Evolutionary conservation across 2,329 filamentous ascomycete species (phyloP), one percentile per base, ranked within the genome.

Genomic region (Chrysoporthe cubensis): DNA sequence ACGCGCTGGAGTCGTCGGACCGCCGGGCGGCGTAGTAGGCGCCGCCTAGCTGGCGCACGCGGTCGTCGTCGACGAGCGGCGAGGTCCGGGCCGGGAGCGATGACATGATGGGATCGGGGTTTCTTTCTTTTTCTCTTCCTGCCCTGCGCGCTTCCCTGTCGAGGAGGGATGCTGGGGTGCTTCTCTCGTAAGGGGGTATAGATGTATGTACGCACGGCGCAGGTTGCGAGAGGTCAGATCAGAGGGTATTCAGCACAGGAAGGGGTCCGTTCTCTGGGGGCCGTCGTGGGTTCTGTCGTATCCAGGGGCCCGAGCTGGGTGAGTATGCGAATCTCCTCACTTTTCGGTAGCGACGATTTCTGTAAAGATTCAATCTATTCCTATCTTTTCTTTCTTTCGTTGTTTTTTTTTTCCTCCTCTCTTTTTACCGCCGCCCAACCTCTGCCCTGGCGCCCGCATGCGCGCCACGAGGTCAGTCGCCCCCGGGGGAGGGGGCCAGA

Each of bases 1-100:
- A 69, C 11, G 57, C 60, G 65, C 43, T 26, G 8, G 63, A 34
- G 32, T 65, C 63, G 54, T 58, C 40, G 5, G 63, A 58, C 52
- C 9, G 37, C 48, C 61, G 46, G 46, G n/a, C 34, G 37, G 34
- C 58, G 40, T 44, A 42, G 58, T 44, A 61, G 4, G 43, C 43
- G 58, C 58, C 32, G 42, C 58, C 58, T 1, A 61, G 58, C 58
- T 61, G 61, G 32, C 46, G 43, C 44, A 62, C 60, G 43, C 46
- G 60, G 43, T 16, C 3, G n/a, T 54, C 18, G 43, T 9, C 2
- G n/a, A 42, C 18, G 34, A 34, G 50, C 50, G 50, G 32, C 13
- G 50, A 54, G 50, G 50, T 54, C 7, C 21, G 32, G 5, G 3
- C 32, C 26, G 32, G 5, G 50, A 21, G 32, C 2, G 50, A 32